These are phyloP conservation scores for Tricladium varicosporioides DNA, from an alignment of 2,329 filamentous ascomycete genomes.

Conservation along the genomic window DNA sequence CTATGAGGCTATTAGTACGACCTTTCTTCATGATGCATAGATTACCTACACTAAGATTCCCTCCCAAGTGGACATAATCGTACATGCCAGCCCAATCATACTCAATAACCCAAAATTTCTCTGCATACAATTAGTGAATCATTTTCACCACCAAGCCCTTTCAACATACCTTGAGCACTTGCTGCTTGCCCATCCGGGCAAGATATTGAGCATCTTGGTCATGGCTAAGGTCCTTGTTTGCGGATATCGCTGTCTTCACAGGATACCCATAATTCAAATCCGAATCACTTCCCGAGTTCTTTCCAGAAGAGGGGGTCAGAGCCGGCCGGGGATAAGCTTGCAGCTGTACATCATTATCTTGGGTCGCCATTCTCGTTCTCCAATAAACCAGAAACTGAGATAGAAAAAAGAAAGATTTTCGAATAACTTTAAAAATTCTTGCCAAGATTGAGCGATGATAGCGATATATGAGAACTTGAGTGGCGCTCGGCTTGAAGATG, in stretches of 20 bases:
- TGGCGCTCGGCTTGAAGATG: too few species aligned
- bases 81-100: conserved; percentile 2
- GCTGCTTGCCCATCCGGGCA: conserved; percentile 1
- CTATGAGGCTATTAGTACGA: background rate
- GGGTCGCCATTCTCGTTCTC: background rate
- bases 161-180: background rate
- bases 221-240: background rate
- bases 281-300: background rate
- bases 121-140: background rate
- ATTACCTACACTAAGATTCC: background rate
- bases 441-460: too few species aligned
- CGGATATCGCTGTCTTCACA: background rate
- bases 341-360: background rate
- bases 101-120: conserved; percentile 1
- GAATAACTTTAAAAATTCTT: too few species aligned
- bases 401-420: too few species aligned
- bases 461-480: too few species aligned
- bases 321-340: background rate
- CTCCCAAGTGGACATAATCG: conserved; percentile 2
- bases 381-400: too few species aligned
- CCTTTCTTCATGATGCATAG: too few species aligned
- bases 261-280: background rate
- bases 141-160: background rate
- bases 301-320: background rate
- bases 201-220: background rate